phyloP scores from a whole-genome alignment of 106 monocot species.

The Dioscorea zingiberensis region DNA sequence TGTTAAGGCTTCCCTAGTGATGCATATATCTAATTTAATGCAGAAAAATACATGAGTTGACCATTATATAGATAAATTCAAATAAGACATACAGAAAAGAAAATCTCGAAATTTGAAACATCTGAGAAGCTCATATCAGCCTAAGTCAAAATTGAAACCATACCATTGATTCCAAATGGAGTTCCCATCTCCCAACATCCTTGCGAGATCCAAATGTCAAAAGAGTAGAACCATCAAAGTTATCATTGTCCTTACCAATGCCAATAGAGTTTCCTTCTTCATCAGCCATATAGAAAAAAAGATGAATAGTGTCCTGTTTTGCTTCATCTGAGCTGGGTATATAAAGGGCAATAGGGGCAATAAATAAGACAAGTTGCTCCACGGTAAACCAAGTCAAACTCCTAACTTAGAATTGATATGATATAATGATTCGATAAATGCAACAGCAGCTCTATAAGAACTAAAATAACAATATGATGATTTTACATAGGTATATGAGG shows the following conservation, averaged over 20 bases:
- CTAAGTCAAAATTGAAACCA: background rate
- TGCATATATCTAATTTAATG: no score
- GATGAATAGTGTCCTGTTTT: conserved; percentile 34
- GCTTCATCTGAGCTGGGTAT: conserved; percentile 36
- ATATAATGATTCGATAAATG: no score
- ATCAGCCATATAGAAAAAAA: conserved; percentile 92
- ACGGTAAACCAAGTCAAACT: no score
- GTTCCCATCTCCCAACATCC: conserved; percentile 84
- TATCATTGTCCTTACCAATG: conserved; percentile 21
- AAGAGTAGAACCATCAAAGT: conserved; percentile 29
- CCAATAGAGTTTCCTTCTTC: conserved; percentile 64
- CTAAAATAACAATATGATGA: no score
- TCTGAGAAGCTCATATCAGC: background rate
- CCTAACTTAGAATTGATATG: no score
- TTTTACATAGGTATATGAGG: no score
- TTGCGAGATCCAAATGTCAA: conserved; percentile 62
- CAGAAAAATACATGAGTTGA: no score
- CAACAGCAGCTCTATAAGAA: no score
- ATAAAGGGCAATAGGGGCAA: conserved; percentile 8
- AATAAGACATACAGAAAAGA: background rate
- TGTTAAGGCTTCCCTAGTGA: no score
- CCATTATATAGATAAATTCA: no score
- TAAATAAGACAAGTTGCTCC: no score
- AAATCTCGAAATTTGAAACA: background rate
- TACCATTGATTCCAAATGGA: conserved; percentile 72